These are phyloP conservation scores for Astrothelium macrocarpum DNA, from an alignment of 495 filamentous ascomycete genomes.

Conservation along the genomic window DNA sequence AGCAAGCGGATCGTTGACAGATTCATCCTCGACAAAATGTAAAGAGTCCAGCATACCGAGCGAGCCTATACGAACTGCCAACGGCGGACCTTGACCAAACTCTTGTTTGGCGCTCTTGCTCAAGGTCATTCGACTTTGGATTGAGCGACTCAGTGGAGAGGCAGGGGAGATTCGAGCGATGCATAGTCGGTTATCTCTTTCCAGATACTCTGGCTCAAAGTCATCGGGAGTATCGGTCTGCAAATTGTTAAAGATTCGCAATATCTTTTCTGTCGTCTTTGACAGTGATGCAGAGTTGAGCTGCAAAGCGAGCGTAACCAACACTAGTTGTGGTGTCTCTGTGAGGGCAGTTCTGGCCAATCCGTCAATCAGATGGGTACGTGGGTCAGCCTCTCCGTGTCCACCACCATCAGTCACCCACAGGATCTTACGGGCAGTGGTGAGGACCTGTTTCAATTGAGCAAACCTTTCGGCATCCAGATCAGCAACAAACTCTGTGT, in stretches of 20 bases:
- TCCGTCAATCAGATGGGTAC: not conserved
- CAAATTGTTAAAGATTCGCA: not conserved
- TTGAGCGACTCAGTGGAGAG: not conserved
- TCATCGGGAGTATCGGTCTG: not conserved
- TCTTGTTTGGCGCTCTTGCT: not conserved
- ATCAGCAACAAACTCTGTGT: not conserved
- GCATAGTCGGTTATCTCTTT: not conserved
- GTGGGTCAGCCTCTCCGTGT: not conserved
- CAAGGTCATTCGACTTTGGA: not conserved
- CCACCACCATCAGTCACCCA: slow-evolving; percentile 3
- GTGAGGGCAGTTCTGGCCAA: not conserved
- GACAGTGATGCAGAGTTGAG: not conserved
- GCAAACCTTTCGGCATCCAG: not conserved
- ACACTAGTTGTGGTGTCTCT: not conserved
- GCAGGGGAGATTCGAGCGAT: not conserved
- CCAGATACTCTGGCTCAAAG: not conserved
- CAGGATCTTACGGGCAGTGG: not conserved
- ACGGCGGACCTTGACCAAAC: not conserved
- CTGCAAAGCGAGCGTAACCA: slow-evolving; percentile 4
- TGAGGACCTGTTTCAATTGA: not conserved
- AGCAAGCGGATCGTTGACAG: not conserved
- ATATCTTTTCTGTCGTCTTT: not conserved
- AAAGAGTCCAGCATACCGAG: slow-evolving; percentile 3
- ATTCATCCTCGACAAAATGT: not conserved
- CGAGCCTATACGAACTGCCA: not conserved